phyloP scores from a whole-genome alignment of 1,139 yeast species.

The Kodamaea suecica region DNA sequence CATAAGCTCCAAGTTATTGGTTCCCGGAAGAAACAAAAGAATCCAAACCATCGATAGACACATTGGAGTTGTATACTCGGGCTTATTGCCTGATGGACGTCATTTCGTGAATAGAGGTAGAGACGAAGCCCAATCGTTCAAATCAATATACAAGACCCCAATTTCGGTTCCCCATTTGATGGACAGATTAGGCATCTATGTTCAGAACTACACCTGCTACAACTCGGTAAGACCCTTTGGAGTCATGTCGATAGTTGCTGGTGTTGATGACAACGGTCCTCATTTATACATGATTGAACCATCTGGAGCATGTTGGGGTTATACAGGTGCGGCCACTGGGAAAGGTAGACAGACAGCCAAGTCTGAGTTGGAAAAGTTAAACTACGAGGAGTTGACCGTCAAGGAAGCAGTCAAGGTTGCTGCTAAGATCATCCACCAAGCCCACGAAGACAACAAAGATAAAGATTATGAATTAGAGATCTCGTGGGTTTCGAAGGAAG shows the following conservation, averaged over 20 bases:
- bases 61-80: constrained; percentile 92
- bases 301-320: constrained; percentile 96
- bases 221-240: constrained; percentile 98
- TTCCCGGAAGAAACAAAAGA: constrained; percentile 83
- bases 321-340: constrained; percentile 95
- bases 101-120: constrained; percentile 90
- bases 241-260: constrained; percentile 86
- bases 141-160: constrained; percentile 70
- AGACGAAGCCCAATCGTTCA: constrained; percentile 83
- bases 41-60: constrained; percentile 93
- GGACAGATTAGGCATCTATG: constrained; percentile 86
- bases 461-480: constrained; percentile 95
- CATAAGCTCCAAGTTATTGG: constrained; percentile 80
- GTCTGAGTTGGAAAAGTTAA: constrained; percentile 89
- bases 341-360: constrained; percentile 97
- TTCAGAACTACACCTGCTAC: constrained; percentile 93
- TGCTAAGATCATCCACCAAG: constrained; percentile 86
- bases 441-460: constrained; percentile 97
- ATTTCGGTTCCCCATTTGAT: constrained; percentile 80
- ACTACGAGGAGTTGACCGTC: constrained; percentile 64
- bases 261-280: constrained; percentile 83
- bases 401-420: constrained; percentile 89
- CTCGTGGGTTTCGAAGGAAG: constrained; percentile 73
- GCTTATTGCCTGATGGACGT: constrained; percentile 94
- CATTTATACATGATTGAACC: constrained; percentile 97